These are phyloP conservation scores for Candida jianshihensis DNA, from an alignment of 805 yeast species.

Conservation along the genomic window DNA sequence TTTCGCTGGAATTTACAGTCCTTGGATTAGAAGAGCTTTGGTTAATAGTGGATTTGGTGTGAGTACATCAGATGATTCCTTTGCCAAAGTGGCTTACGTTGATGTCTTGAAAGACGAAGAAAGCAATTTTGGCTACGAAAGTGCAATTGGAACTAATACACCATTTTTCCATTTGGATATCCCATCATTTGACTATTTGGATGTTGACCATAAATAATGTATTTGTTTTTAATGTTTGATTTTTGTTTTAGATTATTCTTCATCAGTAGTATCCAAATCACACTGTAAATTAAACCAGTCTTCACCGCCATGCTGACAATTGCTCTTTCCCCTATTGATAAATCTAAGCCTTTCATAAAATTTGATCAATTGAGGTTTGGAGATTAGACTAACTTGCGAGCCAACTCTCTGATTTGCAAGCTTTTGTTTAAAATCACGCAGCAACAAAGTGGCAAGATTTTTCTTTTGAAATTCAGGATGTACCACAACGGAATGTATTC, in stretches of 20 bases:
- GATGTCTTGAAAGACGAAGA: constrained; percentile 18
- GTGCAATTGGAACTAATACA: constrained; percentile 57
- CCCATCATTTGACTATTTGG: constrained; percentile 34
- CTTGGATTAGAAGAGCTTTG: constrained; percentile 81
- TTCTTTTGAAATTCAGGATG: constrained; percentile 73
- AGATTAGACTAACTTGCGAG: constrained; percentile 64
- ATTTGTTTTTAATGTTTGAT: not conserved
- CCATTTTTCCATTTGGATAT: constrained; percentile 78
- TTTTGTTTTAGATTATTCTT: no score
- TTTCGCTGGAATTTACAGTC: constrained; percentile 75
- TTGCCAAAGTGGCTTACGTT: constrained; percentile 12
- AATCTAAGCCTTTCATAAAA: constrained; percentile 85
- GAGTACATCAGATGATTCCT: constrained; percentile 40
- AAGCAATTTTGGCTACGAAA: constrained; percentile 32
- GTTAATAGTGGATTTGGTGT: constrained; percentile 73
- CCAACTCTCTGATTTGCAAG: constrained; percentile 83
- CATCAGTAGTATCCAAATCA: no score
- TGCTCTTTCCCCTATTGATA: constrained; percentile 56
- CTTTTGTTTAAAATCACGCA: constrained; percentile 88
- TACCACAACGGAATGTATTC: constrained; percentile 76
- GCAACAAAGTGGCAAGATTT: constrained; percentile 73
- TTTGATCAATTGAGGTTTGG: constrained; percentile 59
- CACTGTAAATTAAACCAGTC: constrained; percentile 54
- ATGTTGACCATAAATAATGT: constrained; percentile 2
- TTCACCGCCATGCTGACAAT: constrained; percentile 49